These are phyloP conservation scores for Sisymbrium irio DNA, from an alignment of 345 rosid genomes.

Conservation along the genomic window DNA sequence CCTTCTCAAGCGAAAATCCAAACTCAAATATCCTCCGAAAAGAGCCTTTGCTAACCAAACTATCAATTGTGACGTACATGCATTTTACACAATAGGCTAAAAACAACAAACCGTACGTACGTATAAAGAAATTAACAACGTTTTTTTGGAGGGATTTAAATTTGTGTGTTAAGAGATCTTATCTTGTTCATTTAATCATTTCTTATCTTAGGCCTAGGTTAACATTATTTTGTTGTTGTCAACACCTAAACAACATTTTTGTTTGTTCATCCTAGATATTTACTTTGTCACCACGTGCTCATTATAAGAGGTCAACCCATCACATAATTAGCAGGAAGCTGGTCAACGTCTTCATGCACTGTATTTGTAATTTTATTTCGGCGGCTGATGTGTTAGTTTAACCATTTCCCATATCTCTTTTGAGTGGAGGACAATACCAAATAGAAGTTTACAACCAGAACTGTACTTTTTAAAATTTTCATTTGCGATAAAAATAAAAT, in stretches of 20 bases:
- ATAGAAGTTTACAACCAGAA: conserved; percentile 3
- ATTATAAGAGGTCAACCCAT: not conserved
- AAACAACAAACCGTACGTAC: too few species aligned
- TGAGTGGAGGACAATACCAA: conserved; percentile 10
- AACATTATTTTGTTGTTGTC: too few species aligned
- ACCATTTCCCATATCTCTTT: not conserved
- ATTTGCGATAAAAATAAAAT: not conserved
- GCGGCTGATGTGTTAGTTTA: not conserved
- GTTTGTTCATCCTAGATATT: not conserved
- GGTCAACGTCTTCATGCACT: conserved; percentile 15
- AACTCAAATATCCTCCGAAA: too few species aligned
- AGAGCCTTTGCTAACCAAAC: too few species aligned
- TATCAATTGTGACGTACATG: too few species aligned
- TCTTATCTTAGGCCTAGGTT: too few species aligned
- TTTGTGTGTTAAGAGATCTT: too few species aligned
- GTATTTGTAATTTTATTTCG: conserved; percentile 13
- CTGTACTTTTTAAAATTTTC: not conserved
- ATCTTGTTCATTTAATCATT: too few species aligned
- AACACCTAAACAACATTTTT: not conserved
- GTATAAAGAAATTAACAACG: too few species aligned
- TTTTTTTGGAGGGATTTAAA: too few species aligned
- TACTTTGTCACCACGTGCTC: not conserved
- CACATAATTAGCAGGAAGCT: conserved; percentile 16
- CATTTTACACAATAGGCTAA: too few species aligned
- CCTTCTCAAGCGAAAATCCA: too few species aligned